Conservation (phyloP, 306 rosid species). For the Senna tora region DNA sequence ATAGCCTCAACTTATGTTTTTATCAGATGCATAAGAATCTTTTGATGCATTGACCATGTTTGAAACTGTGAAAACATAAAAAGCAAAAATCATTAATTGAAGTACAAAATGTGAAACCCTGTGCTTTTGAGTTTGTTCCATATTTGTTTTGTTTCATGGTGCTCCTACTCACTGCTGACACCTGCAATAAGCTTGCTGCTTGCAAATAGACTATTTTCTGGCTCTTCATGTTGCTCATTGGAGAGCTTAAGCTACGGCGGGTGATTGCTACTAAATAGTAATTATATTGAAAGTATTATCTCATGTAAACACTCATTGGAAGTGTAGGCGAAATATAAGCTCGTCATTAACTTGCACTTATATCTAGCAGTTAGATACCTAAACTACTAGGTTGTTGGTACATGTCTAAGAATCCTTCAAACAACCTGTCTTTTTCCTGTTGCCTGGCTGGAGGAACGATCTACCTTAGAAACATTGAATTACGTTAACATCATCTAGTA, state of each 20-base stretch:
- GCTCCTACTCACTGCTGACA: not conserved
- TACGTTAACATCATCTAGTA: not conserved
- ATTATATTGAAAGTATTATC: not conserved
- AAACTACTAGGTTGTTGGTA: not conserved
- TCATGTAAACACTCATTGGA: not conserved
- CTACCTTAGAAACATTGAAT: not conserved
- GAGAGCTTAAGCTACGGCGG: not conserved
- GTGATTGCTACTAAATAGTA: not conserved
- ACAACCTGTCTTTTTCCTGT: not conserved
- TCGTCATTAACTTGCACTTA: not conserved
- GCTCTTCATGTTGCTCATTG: too few species aligned
- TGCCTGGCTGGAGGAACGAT: not conserved
- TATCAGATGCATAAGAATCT: too few species aligned
- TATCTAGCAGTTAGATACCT: not conserved
- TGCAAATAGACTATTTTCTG: too few species aligned
- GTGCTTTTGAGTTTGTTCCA: not conserved
- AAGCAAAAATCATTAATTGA: not conserved
- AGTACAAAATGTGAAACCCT: not conserved
- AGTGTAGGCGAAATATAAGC: not conserved
- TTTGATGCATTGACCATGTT: not conserved
- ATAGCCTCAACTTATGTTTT: not conserved
- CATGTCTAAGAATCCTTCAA: not conserved
- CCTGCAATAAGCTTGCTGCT: too few species aligned
- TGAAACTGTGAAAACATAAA: not conserved
- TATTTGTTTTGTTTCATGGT: not conserved